phyloP scores from a whole-genome alignment of 495 filamentous ascomycete genomes.

The Alectoria sarmentosa region DNA sequence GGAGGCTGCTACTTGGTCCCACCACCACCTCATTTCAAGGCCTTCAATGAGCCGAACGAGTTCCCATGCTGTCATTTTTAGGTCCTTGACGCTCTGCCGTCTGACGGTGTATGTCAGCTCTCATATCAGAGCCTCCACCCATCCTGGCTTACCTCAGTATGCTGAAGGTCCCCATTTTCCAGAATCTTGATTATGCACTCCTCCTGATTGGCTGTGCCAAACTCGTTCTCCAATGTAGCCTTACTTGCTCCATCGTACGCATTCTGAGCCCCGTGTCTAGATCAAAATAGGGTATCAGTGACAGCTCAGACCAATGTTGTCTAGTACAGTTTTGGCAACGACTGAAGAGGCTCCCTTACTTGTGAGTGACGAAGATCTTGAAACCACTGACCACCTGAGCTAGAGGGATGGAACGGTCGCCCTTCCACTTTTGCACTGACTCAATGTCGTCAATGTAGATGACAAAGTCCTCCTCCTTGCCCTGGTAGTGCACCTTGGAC shows the following conservation, averaged over 20 bases:
- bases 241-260: constrained; percentile 70
- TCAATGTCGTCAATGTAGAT: constrained; percentile 75
- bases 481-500: constrained; percentile 87
- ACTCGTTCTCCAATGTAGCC: constrained; percentile 69
- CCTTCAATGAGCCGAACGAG: constrained; percentile 34
- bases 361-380: constrained; percentile 86
- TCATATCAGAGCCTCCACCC: not conserved
- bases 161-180: constrained; percentile 63
- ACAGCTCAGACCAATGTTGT: not conserved
- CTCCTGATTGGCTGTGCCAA: constrained; percentile 71
- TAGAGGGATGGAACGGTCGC: constrained; percentile 70
- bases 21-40: not conserved
- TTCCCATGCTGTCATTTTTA: constrained; percentile 42
- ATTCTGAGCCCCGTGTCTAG: constrained; percentile 82
- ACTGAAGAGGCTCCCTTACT: constrained; percentile 47
- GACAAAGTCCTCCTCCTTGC: constrained; percentile 80
- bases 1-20: constrained; percentile 9
- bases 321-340: not conserved
- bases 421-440: constrained; percentile 72
- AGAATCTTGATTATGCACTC: constrained; percentile 74
- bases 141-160: constrained; percentile 51
- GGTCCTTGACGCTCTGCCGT: constrained; percentile 35
- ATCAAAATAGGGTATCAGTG: not conserved
- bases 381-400: constrained; percentile 80
- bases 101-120: constrained; percentile 23